Percentiles rank a stretch among this genome's conserved stretches.
Evolutionary conservation across 2,329 filamentous ascomycete species (phyloP).

Genomic region (Chrysoporthe puriensis): DNA sequence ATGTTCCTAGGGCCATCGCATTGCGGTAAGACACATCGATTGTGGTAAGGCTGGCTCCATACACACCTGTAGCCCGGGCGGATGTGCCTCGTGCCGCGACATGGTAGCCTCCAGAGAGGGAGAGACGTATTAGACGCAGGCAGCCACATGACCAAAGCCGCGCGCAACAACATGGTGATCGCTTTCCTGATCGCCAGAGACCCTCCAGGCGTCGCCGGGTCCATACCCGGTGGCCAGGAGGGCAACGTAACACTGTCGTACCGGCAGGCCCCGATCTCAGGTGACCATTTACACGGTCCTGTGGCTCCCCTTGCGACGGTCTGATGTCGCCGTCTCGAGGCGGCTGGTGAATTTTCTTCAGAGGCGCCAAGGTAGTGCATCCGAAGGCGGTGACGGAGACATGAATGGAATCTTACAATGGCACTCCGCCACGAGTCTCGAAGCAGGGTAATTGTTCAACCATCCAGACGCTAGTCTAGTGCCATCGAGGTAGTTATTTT

Average conservation of each 20-base stretch:
- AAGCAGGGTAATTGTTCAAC: conserved; percentile 13
- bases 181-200: conserved; percentile 4
- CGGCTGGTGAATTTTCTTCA: conserved; percentile 8
- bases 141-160: conserved; percentile 2
- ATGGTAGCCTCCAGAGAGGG: background rate
- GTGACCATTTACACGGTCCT: background rate
- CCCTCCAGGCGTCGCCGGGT: background rate
- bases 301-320: background rate
- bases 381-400: conserved; percentile 19
- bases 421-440: background rate
- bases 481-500: background rate
- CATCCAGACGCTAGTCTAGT: conserved; percentile 14
- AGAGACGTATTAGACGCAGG: background rate
- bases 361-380: conserved; percentile 12
- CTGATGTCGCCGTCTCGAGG: conserved; percentile 4
- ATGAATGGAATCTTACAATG: conserved; percentile 9
- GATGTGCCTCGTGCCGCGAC: background rate
- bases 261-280: background rate
- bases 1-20: background rate
- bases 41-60: conserved; percentile 10
- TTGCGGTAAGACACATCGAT: background rate
- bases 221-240: background rate
- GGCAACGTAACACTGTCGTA: background rate
- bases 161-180: background rate
- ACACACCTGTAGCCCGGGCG: conserved; percentile 3